Percentiles rank a stretch among this genome's conserved stretches.
Evolutionary conservation across 2,329 filamentous ascomycete genomes (phyloP).

Genomic region (Fusarium staphyleae): DNA sequence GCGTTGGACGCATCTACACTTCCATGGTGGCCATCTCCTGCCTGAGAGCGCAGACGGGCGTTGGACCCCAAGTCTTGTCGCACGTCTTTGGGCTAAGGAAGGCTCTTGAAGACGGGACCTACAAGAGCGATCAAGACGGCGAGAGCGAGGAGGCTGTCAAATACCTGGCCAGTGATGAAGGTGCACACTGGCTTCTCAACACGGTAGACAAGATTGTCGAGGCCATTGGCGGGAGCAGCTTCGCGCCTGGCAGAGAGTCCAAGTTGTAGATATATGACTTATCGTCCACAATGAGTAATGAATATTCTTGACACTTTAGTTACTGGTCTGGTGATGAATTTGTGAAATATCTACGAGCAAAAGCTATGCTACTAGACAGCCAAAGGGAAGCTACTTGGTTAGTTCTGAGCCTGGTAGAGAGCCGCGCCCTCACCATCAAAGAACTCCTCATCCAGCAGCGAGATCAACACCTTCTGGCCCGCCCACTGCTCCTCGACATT

Average conservation of each 20-base stretch:
- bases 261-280: constrained; percentile 27
- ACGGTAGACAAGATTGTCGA: constrained; percentile 55
- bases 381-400: neutral
- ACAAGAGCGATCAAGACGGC: constrained; percentile 46
- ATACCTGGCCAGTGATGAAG: constrained; percentile 56
- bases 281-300: neutral
- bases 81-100: constrained; percentile 84
- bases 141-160: constrained; percentile 46
- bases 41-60: constrained; percentile 79
- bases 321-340: no score
- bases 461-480: constrained; percentile 47
- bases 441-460: constrained; percentile 45
- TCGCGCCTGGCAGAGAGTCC: constrained; percentile 42
- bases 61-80: constrained; percentile 81
- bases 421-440: constrained; percentile 44
- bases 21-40: constrained; percentile 77
- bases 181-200: constrained; percentile 55
- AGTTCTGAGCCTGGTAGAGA: constrained; percentile 26
- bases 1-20: constrained; percentile 74
- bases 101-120: constrained; percentile 72
- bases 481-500: constrained; percentile 49
- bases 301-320: neutral
- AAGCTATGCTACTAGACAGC: neutral
- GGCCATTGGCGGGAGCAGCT: constrained; percentile 54
- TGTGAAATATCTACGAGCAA: neutral